A percentile compares a stretch with the other conserved stretches of the same genome.
Evolutionary conservation across 306 rosid species (phyloP).

Genomic region (Fagus crenata): DNA sequence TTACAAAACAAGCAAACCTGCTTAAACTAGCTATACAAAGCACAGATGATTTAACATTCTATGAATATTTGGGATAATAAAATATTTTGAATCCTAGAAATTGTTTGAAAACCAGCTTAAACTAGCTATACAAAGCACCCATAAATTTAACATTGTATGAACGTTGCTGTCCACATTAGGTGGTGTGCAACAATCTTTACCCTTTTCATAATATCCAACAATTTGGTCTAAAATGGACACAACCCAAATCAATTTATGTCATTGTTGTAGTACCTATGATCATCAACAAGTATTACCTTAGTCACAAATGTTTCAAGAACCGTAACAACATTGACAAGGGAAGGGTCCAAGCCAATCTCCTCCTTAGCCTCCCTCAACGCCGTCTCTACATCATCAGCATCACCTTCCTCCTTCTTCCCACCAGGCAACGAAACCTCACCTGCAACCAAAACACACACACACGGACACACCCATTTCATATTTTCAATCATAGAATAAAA

Average conservation of each 20-base stretch:
- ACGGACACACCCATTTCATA: neutral
- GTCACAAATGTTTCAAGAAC: constrained; percentile 55
- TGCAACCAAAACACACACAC: constrained; percentile 28
- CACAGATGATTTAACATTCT: too few species aligned
- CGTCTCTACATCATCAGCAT: constrained; percentile 63
- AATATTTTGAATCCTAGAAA: too few species aligned
- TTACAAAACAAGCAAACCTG: neutral
- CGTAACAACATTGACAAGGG: constrained; percentile 58
- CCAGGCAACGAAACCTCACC: constrained; percentile 93
- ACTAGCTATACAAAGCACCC: neutral
- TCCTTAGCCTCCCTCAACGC: constrained; percentile 90
- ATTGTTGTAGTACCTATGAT: too few species aligned
- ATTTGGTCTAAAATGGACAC: too few species aligned
- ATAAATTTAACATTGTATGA: neutral
- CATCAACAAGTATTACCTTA: constrained; percentile 36
- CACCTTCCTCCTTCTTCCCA: constrained; percentile 71
- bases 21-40: neutral
- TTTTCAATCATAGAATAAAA: neutral
- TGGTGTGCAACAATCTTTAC: too few species aligned
- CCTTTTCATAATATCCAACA: too few species aligned
- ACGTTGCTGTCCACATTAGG: too few species aligned
- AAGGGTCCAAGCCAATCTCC: constrained; percentile 82
- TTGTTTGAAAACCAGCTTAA: neutral
- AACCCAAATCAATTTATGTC: too few species aligned
- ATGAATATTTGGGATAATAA: too few species aligned